Conservation (phyloP, 306 rosid genomes). For the Medicago arabica region DNA sequence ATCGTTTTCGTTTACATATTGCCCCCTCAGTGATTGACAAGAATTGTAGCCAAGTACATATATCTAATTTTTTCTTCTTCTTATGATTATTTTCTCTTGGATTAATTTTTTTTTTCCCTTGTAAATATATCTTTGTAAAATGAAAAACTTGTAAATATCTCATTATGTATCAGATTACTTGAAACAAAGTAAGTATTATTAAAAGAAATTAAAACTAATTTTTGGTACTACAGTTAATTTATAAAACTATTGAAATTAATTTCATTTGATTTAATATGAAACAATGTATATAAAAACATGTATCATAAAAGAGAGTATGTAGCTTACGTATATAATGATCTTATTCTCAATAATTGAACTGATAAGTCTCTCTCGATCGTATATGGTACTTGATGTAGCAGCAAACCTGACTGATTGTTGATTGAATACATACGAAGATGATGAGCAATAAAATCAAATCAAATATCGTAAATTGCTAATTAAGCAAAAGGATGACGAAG, state of each 20-base stretch:
- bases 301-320: background rate
- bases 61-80: too few relatives aligned
- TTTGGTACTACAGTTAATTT: background rate
- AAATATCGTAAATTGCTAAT: background rate
- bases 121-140: too few relatives aligned
- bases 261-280: background rate
- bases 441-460: background rate
- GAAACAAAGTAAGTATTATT: too few relatives aligned
- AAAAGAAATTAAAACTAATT: too few relatives aligned
- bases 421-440: background rate
- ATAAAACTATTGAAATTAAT: background rate
- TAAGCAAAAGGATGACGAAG: background rate
- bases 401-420: background rate
- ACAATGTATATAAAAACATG: too few relatives aligned
- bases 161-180: too few relatives aligned
- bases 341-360: background rate
- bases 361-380: background rate
- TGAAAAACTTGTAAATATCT: too few relatives aligned
- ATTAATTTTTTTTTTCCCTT: too few relatives aligned
- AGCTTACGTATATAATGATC: background rate
- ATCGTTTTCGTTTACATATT: slow-evolving; percentile 43
- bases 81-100: too few relatives aligned
- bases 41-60: slow-evolving; percentile 51
- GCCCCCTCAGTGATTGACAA: slow-evolving; percentile 65
- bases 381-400: background rate